Evolutionary conservation across 129 eudicot genomes (phyloP).

Genomic region (Arctium lappa): DNA sequence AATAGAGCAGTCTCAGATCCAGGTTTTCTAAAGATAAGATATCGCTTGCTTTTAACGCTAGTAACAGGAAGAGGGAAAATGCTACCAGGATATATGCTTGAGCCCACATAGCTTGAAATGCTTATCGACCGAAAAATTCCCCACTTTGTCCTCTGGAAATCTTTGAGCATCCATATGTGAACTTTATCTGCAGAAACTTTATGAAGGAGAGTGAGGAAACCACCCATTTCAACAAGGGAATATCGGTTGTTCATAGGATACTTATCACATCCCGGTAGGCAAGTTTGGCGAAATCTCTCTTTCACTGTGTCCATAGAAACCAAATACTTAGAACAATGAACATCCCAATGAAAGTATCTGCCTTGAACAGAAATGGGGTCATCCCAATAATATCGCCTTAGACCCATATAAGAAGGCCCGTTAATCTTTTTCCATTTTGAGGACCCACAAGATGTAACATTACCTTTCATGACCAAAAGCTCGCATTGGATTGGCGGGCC

Average conservation of each 20-base stretch:
- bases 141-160: slow-evolving; percentile 21
- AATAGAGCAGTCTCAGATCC: slow-evolving; percentile 8
- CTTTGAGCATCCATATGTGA: slow-evolving; percentile 34
- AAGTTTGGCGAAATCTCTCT: slow-evolving; percentile 28
- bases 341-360: slow-evolving; percentile 37
- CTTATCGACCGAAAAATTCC: slow-evolving; percentile 12
- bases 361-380: slow-evolving; percentile 33
- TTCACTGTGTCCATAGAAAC: slow-evolving; percentile 36
- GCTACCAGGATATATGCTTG: not conserved
- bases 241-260: not conserved
- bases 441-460: not conserved
- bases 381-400: slow-evolving; percentile 22
- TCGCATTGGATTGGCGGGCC: slow-evolving; percentile 33
- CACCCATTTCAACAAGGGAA: slow-evolving; percentile 27
- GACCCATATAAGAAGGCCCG: slow-evolving; percentile 19
- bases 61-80: slow-evolving; percentile 5
- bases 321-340: slow-evolving; percentile 15
- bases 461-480: slow-evolving; percentile 18
- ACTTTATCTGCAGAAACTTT: not conserved
- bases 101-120: not conserved
- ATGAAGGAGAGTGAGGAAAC: slow-evolving; percentile 20
- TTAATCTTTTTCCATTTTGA: slow-evolving; percentile 24
- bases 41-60: slow-evolving; percentile 18
- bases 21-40: slow-evolving; percentile 19
- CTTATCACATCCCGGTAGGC: slow-evolving; percentile 3